Base-by-base conservation (phyloP, 306 rosid species). In the Cucurbita moschata region DNA sequence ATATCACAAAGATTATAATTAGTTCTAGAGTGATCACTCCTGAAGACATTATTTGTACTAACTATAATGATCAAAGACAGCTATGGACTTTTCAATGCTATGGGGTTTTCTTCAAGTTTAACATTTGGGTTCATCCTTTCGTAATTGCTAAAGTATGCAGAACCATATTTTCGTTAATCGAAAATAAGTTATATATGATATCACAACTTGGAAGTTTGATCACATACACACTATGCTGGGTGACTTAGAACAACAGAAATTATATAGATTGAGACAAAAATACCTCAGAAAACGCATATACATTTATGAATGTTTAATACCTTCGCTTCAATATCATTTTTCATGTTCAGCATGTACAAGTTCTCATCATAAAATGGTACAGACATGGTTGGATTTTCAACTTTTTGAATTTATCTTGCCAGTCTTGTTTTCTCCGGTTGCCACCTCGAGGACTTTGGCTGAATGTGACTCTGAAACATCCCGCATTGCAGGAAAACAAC, bases 291-390 rank as follows among this genome's bases (percentile, higher is more conserved):
- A 44, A 67, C 6, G 6, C 11, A 6, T 3, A 18, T 49, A 49
- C 4, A 49, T 15, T 49, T 14, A 69, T 26, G 23, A 50, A 26
- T 60, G 62, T 62, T 39, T 15, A 52, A 65, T 76, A 95, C 99
- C 99, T 87, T 95, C 58, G 88, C 81, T 68, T 95, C 99, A 9
- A 80, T 77, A 81, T 91, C 96, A 81, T 88, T 88, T 86, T 95
- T 95, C 91, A 89, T 79, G 78, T 95, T 95, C 80, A 95, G 78
- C 52, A 80, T 71, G 85, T 85, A 89, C 80, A 89, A 63, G 73
- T 91, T 95, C 46, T 95, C 99, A 74, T 95, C 99, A 75, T 95
- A 95, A 76, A 83, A 88, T 13, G 88, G 88, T 77, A 86, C 77
- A 1, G 97, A 79, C 97, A 91, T 91, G 78, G 78, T 80, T 71